phyloP scores from a whole-genome alignment of 441 rosid genomes.

The Theobroma grandiflorum region DNA sequence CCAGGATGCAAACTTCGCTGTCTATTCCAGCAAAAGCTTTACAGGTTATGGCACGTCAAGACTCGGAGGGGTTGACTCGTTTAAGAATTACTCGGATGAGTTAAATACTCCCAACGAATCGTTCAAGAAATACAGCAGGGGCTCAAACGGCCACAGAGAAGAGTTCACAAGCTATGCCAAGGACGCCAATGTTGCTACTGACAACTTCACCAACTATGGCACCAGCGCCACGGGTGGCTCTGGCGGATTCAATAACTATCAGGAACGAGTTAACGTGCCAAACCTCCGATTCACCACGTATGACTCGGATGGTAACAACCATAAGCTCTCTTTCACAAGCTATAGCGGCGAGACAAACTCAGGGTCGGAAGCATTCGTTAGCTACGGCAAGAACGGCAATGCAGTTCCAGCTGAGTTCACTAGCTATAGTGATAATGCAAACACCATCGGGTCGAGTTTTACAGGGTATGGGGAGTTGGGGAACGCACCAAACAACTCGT shows the following conservation, averaged over 20 bases:
- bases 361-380: slow-evolving; percentile 44
- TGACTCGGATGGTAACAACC: slow-evolving; percentile 41
- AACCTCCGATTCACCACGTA: slow-evolving; percentile 48
- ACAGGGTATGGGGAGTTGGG: slow-evolving; percentile 46
- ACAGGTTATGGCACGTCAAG: slow-evolving; percentile 35
- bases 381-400: slow-evolving; percentile 53
- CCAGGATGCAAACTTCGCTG: slow-evolving; percentile 44
- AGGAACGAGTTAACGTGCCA: slow-evolving; percentile 51
- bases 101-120: slow-evolving; percentile 41
- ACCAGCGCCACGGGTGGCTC: slow-evolving; percentile 47
- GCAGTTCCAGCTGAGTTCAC: slow-evolving; percentile 44
- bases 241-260: slow-evolving; percentile 46
- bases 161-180: slow-evolving; percentile 47
- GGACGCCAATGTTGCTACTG: slow-evolving; percentile 49
- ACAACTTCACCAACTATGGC: slow-evolving; percentile 54
- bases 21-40: slow-evolving; percentile 42
- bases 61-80: slow-evolving; percentile 42
- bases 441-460: slow-evolving; percentile 48
- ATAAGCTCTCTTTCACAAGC: slow-evolving; percentile 43
- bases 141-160: slow-evolving; percentile 38
- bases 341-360: slow-evolving; percentile 48
- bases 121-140: slow-evolving; percentile 49
- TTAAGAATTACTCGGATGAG: slow-evolving; percentile 55
- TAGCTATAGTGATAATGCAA: slow-evolving; percentile 40
- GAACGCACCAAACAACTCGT: slow-evolving; percentile 44